Conservation (phyloP, 73 alveolate genomes). For the Symbiodinium natans region DNA sequence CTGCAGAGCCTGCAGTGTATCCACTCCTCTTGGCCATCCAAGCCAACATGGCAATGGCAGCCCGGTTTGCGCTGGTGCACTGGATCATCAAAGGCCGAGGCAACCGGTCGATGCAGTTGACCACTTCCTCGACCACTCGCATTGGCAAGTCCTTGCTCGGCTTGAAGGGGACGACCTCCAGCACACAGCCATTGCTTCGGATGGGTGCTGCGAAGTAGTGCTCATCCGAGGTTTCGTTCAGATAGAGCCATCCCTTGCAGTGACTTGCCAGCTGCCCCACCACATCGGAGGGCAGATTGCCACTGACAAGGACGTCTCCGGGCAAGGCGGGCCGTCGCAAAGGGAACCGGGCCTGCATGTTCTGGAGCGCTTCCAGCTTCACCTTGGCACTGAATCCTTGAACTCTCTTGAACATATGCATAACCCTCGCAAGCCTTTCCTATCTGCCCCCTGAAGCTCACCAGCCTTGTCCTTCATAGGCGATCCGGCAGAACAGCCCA, state of each 20-base stretch:
- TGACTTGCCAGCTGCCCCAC: constrained; percentile 5
- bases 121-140: constrained; percentile 7
- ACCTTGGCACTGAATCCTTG: neutral
- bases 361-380: neutral
- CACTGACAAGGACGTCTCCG: neutral
- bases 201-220: neutral
- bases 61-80: constrained; percentile 83
- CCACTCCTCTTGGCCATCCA: constrained; percentile 37
- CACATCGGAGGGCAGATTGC: neutral
- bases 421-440: too few species aligned
- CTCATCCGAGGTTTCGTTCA: neutral
- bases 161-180: constrained; percentile 4
- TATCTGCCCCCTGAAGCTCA: neutral
- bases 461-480: neutral
- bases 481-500: neutral
- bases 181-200: neutral
- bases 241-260: constrained; percentile 8
- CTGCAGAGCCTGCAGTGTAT: neutral
- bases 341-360: neutral
- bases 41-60: constrained; percentile 19
- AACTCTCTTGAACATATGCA: too few species aligned
- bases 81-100: constrained; percentile 76
- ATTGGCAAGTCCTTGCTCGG: constrained; percentile 10
- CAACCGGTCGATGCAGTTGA: neutral
- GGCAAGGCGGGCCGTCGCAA: neutral